Evolutionary conservation across 2,329 filamentous ascomycete genomes (phyloP).

Genomic region (Aspergillus neotritici): DNA sequence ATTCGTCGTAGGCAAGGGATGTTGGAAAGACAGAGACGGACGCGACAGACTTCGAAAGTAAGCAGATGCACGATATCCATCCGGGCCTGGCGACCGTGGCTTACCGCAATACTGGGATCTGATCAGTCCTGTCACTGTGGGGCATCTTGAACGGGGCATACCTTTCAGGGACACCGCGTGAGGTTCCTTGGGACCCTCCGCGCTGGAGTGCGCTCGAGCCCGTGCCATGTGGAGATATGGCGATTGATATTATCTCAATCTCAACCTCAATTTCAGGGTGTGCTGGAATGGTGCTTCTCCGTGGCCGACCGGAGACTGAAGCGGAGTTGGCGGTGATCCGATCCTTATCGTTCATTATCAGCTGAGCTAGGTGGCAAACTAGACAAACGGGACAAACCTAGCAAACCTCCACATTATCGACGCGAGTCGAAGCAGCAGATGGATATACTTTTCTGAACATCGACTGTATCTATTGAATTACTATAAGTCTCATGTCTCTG

Average conservation of each 20-base stretch:
- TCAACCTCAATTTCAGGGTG: no score
- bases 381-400: conserved; percentile 22
- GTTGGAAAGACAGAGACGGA: conserved; percentile 47
- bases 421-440: neutral
- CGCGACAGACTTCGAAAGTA: conserved; percentile 63
- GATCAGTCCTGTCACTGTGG: conserved; percentile 17
- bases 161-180: conserved; percentile 74
- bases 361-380: conserved; percentile 12
- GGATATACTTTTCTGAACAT: neutral
- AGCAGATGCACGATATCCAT: conserved; percentile 6
- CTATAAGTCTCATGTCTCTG: neutral
- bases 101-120: conserved; percentile 35
- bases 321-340: neutral
- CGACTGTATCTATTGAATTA: neutral
- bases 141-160: conserved; percentile 19
- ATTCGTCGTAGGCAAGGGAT: conserved; percentile 41
- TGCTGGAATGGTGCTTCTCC: no score
- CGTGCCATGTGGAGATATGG: conserved; percentile 33
- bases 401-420: conserved; percentile 20
- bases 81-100: conserved; percentile 2
- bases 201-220: conserved; percentile 37
- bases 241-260: no score
- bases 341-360: conserved; percentile 6
- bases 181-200: conserved; percentile 59
- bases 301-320: neutral